A percentile compares a stretch with the other conserved stretches of the same genome.
Evolutionary conservation across 805 yeast species (phyloP).

Genomic region (Jamesozyma piceae): DNA sequence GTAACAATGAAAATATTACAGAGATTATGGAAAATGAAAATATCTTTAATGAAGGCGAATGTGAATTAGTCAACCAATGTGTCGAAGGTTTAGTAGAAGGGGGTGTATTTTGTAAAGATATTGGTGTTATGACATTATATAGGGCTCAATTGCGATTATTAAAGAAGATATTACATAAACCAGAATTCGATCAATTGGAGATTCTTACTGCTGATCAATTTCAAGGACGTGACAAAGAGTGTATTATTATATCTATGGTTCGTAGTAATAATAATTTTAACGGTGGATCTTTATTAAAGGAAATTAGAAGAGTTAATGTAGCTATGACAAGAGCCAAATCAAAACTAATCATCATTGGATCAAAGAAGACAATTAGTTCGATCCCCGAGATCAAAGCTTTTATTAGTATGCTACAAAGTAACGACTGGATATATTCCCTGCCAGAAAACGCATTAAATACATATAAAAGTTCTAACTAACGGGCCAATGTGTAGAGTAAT

Average conservation of each 20-base stretch:
- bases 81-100: slow-evolving; percentile 47
- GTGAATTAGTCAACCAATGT: slow-evolving; percentile 49
- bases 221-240: slow-evolving; percentile 92
- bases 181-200: slow-evolving; percentile 44
- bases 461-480: slow-evolving; percentile 30
- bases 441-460: slow-evolving; percentile 36
- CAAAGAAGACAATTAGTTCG: slow-evolving; percentile 42
- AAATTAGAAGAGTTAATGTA: slow-evolving; percentile 89
- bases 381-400: slow-evolving; percentile 35
- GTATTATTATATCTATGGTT: slow-evolving; percentile 82
- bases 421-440: slow-evolving; percentile 57
- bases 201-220: slow-evolving; percentile 88
- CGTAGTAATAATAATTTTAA: slow-evolving; percentile 57
- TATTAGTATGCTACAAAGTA: slow-evolving; percentile 44
- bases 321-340: slow-evolving; percentile 86
- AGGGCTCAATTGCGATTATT: slow-evolving; percentile 65
- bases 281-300: slow-evolving; percentile 73
- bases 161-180: slow-evolving; percentile 16
- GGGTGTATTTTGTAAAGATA: slow-evolving; percentile 50
- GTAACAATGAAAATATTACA: slow-evolving; percentile 35
- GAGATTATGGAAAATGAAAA: slow-evolving; percentile 60
- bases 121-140: slow-evolving; percentile 87
- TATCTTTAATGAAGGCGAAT: slow-evolving; percentile 66
- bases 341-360: slow-evolving; percentile 78
- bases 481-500: too few species aligned